Base-by-base conservation (phyloP, 1,284 basidiomycete genomes). In the Trametes pubescens region DNA sequence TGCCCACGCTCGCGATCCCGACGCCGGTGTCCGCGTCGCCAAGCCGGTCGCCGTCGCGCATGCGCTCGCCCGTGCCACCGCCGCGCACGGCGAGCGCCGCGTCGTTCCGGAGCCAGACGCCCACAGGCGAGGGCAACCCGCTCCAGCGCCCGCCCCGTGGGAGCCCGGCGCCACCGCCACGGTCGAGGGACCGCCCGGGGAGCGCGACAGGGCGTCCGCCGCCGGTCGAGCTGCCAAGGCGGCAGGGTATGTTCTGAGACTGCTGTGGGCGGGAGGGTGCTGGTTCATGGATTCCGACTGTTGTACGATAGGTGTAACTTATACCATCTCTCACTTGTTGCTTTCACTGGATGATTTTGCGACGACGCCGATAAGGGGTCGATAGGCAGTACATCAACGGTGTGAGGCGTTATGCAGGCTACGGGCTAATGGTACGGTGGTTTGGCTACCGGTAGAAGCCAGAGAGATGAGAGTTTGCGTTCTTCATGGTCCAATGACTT, bases 131-230 rank as follows among this genome's bases (percentile, higher is more conserved):
- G 59, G 70, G 64, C 34, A 47, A 53, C 66, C 67, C 80, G 59
- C 76, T 79, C 0, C 74, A 76, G 56, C 74, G 82, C 18, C 67
- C 74, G 1, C 70, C 75, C n/a, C 68, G 76, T 7, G 65, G 63
- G 22, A 77, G 73, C 59, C 79, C 79, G 11, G 80, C 80, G 16
- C 76, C 77, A 29, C 82, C 85, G 5, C 88, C 90, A 2, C 84
- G 90, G 53, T 90, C 90, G 59, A 79, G 80, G 43, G 87, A 89
- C 73, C 78, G 90, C 9, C 89, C 90, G 16, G 82, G 83, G 5
- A 90, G 87, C 71, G 70, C 76, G 29, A 69, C 78, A 44, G 79
- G 79, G 4, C 80, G 84, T n/a, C 81, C 82, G n/a, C 75, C 74
- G 16, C 75, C 75, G 8, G 71, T 75, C 8, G 72, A 72, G 34